phyloP scores from a whole-genome alignment of 768 basidiomycete species.

The Tricholoma flavovirens region DNA sequence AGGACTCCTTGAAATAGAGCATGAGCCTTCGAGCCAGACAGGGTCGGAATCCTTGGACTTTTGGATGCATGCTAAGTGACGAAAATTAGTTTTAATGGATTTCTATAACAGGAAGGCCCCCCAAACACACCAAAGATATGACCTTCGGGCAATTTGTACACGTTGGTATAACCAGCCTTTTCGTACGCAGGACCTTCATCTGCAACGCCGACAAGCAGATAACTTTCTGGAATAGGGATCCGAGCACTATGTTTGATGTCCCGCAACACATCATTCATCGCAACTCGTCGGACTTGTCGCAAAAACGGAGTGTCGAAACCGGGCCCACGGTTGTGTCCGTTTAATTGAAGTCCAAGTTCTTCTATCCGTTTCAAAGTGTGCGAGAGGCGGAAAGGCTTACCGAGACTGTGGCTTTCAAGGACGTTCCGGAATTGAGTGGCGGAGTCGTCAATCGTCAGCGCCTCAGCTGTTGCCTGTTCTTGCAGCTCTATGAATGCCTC shows the following conservation, averaged over 20 bases:
- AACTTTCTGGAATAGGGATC: slow-evolving; percentile 63
- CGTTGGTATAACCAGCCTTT: slow-evolving; percentile 41
- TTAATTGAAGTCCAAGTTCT: slow-evolving; percentile 43
- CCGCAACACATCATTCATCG: slow-evolving; percentile 60
- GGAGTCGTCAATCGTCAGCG: slow-evolving; percentile 56
- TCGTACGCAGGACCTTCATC: slow-evolving; percentile 73
- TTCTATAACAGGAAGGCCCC: background rate
- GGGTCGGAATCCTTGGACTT: slow-evolving; percentile 42
- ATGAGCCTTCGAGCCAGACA: slow-evolving; percentile 52
- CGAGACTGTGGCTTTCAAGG: slow-evolving; percentile 42
- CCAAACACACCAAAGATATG: slow-evolving; percentile 58
- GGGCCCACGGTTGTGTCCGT: slow-evolving; percentile 23
- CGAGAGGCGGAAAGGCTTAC: slow-evolving; percentile 41
- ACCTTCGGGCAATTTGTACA: slow-evolving; percentile 47
- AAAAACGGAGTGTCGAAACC: slow-evolving; percentile 55
- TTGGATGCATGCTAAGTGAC: slow-evolving; percentile 59
- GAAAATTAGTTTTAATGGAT: background rate
- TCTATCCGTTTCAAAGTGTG: slow-evolving; percentile 47
- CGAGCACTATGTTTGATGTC: slow-evolving; percentile 73
- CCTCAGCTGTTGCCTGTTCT: slow-evolving; percentile 46
- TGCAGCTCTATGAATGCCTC: slow-evolving; percentile 61
- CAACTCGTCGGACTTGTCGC: slow-evolving; percentile 48
- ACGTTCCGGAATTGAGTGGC: slow-evolving; percentile 42
- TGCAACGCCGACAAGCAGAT: slow-evolving; percentile 72
- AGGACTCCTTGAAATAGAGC: slow-evolving; percentile 65